Percentiles rank a stretch among this genome's conserved stretches.
Conservation (phyloP, 441 rosid genomes). For the Hura crepitans region DNA sequence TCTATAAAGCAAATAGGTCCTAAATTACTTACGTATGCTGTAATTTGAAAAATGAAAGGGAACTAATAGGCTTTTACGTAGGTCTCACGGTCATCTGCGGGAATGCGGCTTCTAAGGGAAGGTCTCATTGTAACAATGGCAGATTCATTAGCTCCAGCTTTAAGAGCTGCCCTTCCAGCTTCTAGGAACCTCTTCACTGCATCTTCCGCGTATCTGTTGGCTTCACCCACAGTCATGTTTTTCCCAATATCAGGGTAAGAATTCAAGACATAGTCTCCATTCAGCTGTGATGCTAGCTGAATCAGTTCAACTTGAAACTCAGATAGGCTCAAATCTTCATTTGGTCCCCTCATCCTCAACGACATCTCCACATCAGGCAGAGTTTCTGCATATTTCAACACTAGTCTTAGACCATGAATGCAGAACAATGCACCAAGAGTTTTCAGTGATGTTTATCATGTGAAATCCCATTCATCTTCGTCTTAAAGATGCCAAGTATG, state of each 20-base stretch:
- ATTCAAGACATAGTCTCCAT: slow-evolving; percentile 70
- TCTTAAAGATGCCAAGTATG: background rate
- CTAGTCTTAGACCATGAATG: slow-evolving; percentile 6
- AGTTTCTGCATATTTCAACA: slow-evolving; percentile 47
- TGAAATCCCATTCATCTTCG: background rate
- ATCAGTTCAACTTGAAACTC: slow-evolving; percentile 88
- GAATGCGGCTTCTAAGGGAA: slow-evolving; percentile 64
- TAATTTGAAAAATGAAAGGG: background rate
- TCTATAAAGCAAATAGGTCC: background rate
- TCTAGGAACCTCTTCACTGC: slow-evolving; percentile 84
- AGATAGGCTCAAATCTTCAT: slow-evolving; percentile 59
- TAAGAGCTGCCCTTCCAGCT: slow-evolving; percentile 79
- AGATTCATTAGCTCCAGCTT: slow-evolving; percentile 89
- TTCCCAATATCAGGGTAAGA: slow-evolving; percentile 79
- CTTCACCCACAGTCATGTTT: slow-evolving; percentile 76
- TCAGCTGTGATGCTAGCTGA: slow-evolving; percentile 91
- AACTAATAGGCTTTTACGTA: slow-evolving; percentile 30
- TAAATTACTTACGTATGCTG: too few species aligned
- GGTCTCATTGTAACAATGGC: slow-evolving; percentile 83
- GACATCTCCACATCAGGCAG: slow-evolving; percentile 54
- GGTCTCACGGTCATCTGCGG: slow-evolving; percentile 29
- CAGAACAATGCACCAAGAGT: background rate
- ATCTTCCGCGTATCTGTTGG: slow-evolving; percentile 72
- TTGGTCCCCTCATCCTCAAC: slow-evolving; percentile 71
- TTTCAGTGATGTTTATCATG: background rate